phyloP scores from a whole-genome alignment of 2,329 filamentous ascomycete species.

The Colletotrichum gloeosporioides region DNA sequence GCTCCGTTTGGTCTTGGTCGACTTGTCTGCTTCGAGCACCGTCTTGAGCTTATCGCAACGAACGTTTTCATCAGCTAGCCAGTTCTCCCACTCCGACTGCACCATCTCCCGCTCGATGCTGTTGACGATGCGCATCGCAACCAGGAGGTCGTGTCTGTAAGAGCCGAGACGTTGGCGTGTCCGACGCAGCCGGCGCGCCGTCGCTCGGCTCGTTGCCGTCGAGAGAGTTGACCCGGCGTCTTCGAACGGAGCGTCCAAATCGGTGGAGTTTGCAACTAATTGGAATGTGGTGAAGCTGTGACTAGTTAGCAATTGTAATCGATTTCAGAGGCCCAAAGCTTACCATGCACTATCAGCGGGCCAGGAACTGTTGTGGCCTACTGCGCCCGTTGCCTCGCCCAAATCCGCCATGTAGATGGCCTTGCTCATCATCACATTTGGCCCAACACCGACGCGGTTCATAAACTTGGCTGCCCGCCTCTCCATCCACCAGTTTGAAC shows the following conservation, averaged over 20 bases:
- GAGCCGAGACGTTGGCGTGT: constrained; percentile 83
- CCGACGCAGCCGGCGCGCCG: constrained; percentile 71
- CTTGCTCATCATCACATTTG: constrained; percentile 82
- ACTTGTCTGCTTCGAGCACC: constrained; percentile 42
- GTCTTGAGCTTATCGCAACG: constrained; percentile 71
- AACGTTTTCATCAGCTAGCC: constrained; percentile 79
- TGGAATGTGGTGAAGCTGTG: constrained; percentile 67
- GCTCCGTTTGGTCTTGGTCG: background rate
- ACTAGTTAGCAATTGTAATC: background rate
- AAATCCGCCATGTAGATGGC: constrained; percentile 85
- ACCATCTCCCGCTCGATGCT: constrained; percentile 86
- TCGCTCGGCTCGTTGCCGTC: constrained; percentile 54
- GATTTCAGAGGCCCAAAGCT: constrained; percentile 19
- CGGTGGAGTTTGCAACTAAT: constrained; percentile 60
- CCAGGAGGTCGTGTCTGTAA: constrained; percentile 88
- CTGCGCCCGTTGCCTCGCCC: constrained; percentile 62
- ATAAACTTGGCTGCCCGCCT: constrained; percentile 82
- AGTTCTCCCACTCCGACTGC: constrained; percentile 90
- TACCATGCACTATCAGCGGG: constrained; percentile 57
- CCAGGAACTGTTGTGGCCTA: constrained; percentile 35
- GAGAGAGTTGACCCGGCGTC: constrained; percentile 54
- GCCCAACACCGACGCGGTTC: constrained; percentile 78
- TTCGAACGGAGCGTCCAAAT: constrained; percentile 62
- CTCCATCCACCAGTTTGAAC: constrained; percentile 84
- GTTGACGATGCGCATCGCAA: constrained; percentile 90